These are phyloP conservation scores for Bathelium albidoporum DNA, from an alignment of 495 filamentous ascomycete species.

Conservation along the genomic window DNA sequence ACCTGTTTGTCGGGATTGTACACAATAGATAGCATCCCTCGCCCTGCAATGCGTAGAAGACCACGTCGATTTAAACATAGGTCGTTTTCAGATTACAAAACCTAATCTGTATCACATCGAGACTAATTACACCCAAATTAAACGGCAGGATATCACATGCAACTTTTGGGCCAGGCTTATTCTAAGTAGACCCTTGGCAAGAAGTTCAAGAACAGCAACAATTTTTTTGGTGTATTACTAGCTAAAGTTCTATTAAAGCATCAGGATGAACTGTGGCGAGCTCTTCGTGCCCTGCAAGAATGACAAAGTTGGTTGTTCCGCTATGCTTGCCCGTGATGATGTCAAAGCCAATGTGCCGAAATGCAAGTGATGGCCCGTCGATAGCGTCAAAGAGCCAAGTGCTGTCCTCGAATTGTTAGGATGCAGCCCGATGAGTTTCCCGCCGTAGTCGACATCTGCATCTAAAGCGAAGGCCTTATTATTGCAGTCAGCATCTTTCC, in stretches of 20 bases:
- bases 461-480: no score
- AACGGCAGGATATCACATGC: background rate
- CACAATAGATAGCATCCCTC: background rate
- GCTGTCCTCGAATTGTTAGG: no score
- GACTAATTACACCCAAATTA: no score
- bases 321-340: background rate
- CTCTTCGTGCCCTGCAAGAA: background rate
- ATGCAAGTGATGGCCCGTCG: background rate
- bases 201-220: no score
- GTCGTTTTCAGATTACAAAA: background rate
- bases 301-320: background rate
- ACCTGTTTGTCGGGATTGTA: background rate
- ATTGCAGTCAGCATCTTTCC: no score
- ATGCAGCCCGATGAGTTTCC: no score
- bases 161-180: background rate
- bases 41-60: background rate
- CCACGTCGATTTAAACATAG: background rate
- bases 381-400: no score
- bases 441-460: no score
- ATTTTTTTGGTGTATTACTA: background rate
- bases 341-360: background rate
- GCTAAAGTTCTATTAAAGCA: background rate
- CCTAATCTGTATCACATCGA: no score
- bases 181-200: no score
- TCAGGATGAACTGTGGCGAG: background rate